These are phyloP conservation scores for Aspergillus conjunctus DNA, from an alignment of 495 filamentous ascomycete genomes.

Conservation along the genomic window DNA sequence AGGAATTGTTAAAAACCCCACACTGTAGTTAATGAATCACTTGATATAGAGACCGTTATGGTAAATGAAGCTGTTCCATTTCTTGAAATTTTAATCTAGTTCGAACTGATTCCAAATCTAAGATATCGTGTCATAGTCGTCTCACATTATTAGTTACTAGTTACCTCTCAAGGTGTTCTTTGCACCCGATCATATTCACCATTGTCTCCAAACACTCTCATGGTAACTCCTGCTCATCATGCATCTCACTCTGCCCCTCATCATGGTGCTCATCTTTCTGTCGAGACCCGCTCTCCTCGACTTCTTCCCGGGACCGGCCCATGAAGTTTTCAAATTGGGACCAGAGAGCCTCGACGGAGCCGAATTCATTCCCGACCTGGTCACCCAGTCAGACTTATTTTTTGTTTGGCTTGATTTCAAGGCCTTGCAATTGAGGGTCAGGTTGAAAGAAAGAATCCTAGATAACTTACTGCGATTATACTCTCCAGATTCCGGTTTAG, in stretches of 20 bases:
- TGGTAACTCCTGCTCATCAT: conserved; percentile 13
- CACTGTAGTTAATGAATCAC: conserved; percentile 16
- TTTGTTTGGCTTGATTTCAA: neutral
- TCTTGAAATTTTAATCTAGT: neutral
- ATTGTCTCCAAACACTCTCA: neutral
- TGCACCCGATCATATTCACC: neutral
- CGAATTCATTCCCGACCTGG: conserved; percentile 94
- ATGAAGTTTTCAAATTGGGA: conserved; percentile 96
- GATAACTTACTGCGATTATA: conserved; percentile 72
- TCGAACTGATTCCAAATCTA: neutral
- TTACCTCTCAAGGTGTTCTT: neutral
- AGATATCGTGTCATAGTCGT: conserved; percentile 1
- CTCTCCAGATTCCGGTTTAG: conserved; percentile 90
- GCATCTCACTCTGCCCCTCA: conserved; percentile 27
- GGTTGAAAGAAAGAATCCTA: neutral
- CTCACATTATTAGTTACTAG: neutral
- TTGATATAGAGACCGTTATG: conserved; percentile 8
- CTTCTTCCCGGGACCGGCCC: conserved; percentile 67
- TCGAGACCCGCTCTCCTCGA: conserved; percentile 35
- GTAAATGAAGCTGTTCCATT: neutral
- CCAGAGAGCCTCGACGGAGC: conserved; percentile 95
- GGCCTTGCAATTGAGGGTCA: neutral
- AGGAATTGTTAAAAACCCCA: conserved; percentile 17
- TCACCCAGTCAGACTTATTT: neutral
- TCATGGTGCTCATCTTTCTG: conserved; percentile 17